phyloP scores from a whole-genome alignment of 1,139 yeast species.

The Sugiyamaella pinicola region DNA sequence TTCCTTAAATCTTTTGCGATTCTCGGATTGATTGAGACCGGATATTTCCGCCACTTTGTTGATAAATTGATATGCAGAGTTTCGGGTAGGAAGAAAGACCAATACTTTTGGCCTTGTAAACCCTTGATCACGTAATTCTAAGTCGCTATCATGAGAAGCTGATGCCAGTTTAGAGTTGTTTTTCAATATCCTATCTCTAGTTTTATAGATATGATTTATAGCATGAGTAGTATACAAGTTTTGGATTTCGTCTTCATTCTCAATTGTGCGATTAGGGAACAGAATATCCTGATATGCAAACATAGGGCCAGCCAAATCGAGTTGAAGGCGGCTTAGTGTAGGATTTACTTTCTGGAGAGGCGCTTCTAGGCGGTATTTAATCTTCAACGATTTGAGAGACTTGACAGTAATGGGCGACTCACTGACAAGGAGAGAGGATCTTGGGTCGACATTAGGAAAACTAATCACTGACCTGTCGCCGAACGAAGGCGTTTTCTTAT shows the following conservation, averaged over 20 bases:
- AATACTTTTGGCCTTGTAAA: conserved; percentile 91
- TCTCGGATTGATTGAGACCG: conserved; percentile 75
- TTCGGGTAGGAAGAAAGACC: conserved; percentile 80
- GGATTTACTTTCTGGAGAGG: conserved; percentile 34
- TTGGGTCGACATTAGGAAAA: conserved; percentile 13
- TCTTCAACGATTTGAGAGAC: conserved; percentile 19
- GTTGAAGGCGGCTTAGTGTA: conserved; percentile 45
- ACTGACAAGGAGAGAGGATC: conserved; percentile 3
- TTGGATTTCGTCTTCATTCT: conserved; percentile 54
- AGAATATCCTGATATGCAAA: conserved; percentile 73
- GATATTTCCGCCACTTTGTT: conserved; percentile 62
- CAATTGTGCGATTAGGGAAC: conserved; percentile 57
- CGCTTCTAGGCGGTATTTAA: conserved; percentile 38
- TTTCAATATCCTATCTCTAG: conserved; percentile 78
- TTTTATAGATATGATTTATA: conserved; percentile 80
- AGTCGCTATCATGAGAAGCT: conserved; percentile 40
- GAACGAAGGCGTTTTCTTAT: conserved; percentile 8
- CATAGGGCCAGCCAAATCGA: conserved; percentile 58
- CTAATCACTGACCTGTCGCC: conserved; percentile 19
- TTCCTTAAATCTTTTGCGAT: conserved; percentile 68
- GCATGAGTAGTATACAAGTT: conserved; percentile 70
- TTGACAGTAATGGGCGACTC: conserved; percentile 15
- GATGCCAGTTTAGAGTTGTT: conserved; percentile 63
- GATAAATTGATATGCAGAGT: conserved; percentile 73
- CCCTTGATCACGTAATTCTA: conserved; percentile 87